phyloP scores from a whole-genome alignment of 1,284 basidiomycete species.

The Albatrellus sp. region DNA sequence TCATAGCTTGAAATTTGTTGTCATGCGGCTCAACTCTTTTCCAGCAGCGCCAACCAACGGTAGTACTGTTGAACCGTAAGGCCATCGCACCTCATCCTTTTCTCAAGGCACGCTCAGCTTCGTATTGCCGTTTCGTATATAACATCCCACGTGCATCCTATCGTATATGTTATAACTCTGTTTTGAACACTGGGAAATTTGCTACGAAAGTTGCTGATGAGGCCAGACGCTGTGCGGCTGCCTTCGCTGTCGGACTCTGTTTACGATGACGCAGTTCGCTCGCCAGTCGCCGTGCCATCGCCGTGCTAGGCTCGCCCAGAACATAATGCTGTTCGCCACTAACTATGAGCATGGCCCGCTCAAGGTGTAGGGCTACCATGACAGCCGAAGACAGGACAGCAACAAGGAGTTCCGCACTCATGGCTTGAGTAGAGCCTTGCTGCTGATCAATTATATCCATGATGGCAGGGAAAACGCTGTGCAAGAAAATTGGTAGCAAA shows the following conservation, averaged over 20 bases:
- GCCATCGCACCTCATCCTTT: not conserved
- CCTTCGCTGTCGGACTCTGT: conserved; percentile 34
- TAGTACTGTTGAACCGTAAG: not conserved
- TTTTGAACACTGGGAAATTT: conserved; percentile 61
- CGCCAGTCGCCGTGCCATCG: conserved; percentile 51
- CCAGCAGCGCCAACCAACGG: conserved; percentile 1
- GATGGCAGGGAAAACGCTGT: conserved; percentile 47
- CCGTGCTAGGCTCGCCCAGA: conserved; percentile 46
- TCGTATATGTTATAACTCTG: conserved; percentile 14
- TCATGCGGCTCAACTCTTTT: not conserved
- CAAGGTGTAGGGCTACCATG: conserved; percentile 52
- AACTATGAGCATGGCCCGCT: conserved; percentile 45
- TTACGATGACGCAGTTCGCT: conserved; percentile 40
- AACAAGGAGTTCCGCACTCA: conserved; percentile 48
- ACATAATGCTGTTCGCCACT: conserved; percentile 33
- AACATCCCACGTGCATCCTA: conserved; percentile 11
- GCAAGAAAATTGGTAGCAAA: conserved; percentile 60
- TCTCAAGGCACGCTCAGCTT: not conserved
- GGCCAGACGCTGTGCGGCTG: conserved; percentile 44
- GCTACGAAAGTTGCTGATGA: conserved; percentile 53
- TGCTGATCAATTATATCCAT: conserved; percentile 43
- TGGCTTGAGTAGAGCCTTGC: conserved; percentile 34
- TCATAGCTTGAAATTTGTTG: not conserved
- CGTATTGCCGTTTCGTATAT: not conserved
- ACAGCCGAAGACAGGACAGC: conserved; percentile 50